phyloP scores from a whole-genome alignment of 2,329 filamentous ascomycete genomes.

The Cladosporium phlei region DNA sequence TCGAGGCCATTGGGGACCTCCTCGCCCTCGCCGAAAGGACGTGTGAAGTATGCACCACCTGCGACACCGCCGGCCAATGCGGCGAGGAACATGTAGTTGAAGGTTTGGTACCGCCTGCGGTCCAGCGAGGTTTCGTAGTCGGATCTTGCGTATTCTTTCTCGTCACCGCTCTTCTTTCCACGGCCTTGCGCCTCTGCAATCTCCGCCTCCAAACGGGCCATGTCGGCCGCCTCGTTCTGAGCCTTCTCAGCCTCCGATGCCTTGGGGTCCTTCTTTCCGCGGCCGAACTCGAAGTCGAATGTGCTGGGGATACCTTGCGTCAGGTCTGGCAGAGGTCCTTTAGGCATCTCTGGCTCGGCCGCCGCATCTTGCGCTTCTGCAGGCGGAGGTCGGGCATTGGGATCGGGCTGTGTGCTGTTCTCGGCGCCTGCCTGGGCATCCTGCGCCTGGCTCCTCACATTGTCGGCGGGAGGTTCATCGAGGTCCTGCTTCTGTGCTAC shows the following conservation, averaged over 20 bases:
- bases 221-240: conserved; percentile 21
- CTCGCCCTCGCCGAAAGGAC: conserved; percentile 83
- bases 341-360: conserved; percentile 19
- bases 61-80: conserved; percentile 54
- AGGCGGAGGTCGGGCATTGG: conserved; percentile 16
- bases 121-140: conserved; percentile 91
- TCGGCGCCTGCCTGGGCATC: conserved; percentile 27
- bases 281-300: conserved; percentile 67
- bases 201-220: conserved; percentile 25
- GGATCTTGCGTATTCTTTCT: conserved; percentile 66
- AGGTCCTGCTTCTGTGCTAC: conserved; percentile 27
- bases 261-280: conserved; percentile 30
- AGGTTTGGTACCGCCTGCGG: conserved; percentile 68
- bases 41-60: conserved; percentile 70
- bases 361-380: conserved; percentile 15
- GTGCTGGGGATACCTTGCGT: conserved; percentile 94
- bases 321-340: conserved; percentile 74
- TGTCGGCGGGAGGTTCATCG: conserved; percentile 27
- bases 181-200: conserved; percentile 38
- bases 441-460: conserved; percentile 23
- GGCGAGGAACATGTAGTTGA: conserved; percentile 66
- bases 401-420: conserved; percentile 21
- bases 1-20: conserved; percentile 52
- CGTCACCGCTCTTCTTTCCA: conserved; percentile 33
- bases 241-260: conserved; percentile 18